A percentile compares a stretch with the other conserved stretches of the same genome.
phyloP scores from a whole-genome alignment of 1,284 basidiomycete species.

The Neotropicomus parvogracilis region DNA sequence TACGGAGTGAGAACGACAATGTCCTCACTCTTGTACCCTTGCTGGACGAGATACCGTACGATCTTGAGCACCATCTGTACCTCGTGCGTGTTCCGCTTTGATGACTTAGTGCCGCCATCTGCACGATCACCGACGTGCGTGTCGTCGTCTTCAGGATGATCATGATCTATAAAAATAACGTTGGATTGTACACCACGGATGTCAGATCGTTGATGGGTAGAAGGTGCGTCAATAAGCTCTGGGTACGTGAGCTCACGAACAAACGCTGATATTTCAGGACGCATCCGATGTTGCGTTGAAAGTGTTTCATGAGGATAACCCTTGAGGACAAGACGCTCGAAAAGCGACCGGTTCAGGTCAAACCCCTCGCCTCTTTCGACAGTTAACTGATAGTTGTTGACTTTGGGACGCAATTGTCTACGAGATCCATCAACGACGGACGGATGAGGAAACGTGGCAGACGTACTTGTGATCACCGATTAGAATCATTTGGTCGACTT shows the following conservation, averaged over 20 bases:
- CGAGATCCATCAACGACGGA: not conserved
- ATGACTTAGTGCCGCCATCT: conserved; percentile 45
- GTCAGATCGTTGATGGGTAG: conserved; percentile 44
- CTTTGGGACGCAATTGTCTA: conserved; percentile 66
- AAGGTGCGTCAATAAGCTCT: conserved; percentile 50
- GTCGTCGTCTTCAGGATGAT: conserved; percentile 49
- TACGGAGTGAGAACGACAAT: conserved; percentile 65
- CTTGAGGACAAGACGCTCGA: conserved; percentile 58
- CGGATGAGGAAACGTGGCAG: not conserved
- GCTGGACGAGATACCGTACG: conserved; percentile 59
- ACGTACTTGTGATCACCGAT: conserved; percentile 69
- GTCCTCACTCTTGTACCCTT: conserved; percentile 57
- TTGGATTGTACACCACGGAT: conserved; percentile 53
- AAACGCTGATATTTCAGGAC: conserved; percentile 59
- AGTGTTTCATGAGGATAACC: conserved; percentile 57
- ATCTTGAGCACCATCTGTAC: conserved; percentile 60
- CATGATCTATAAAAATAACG: conserved; percentile 57
- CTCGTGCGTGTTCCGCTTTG: conserved; percentile 58
- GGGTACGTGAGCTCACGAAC: conserved; percentile 61
- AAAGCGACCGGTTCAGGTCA: conserved; percentile 60
- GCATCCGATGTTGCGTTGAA: conserved; percentile 59
- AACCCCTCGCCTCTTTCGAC: conserved; percentile 62
- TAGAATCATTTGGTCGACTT: conserved; percentile 51
- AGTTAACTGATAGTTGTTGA: conserved; percentile 59
- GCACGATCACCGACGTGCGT: conserved; percentile 37